Evolutionary conservation across 148 eudicot genomes (phyloP).

Genomic region (Spergularia marina): DNA sequence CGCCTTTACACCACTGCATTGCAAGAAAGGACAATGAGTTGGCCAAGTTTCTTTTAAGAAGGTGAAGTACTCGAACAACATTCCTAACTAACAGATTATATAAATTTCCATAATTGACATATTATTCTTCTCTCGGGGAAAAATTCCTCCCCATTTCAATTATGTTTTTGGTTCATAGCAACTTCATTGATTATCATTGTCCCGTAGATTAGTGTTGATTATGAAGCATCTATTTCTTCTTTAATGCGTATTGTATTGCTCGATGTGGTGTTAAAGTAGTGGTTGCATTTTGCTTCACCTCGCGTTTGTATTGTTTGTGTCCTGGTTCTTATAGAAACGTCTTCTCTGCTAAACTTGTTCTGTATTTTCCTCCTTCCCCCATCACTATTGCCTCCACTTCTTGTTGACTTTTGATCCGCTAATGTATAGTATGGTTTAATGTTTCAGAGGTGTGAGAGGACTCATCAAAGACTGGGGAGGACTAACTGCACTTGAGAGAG

Average conservation of each 20-base stretch:
- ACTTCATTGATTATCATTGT: too few relatives aligned
- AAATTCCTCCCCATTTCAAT: too few relatives aligned
- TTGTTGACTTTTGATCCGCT: not conserved
- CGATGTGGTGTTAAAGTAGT: not conserved
- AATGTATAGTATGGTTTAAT: not conserved
- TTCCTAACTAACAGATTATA: not conserved
- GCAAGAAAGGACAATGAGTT: conserved; percentile 54
- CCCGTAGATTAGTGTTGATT: too few relatives aligned
- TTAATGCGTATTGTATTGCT: too few relatives aligned
- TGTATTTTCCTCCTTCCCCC: not conserved
- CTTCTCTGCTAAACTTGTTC: not conserved
- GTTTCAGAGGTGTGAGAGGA: conserved; percentile 72
- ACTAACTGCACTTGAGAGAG: conserved; percentile 73
- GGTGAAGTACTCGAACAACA: conserved; percentile 36
- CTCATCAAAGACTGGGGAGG: conserved; percentile 88
- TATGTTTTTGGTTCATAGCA: too few relatives aligned
- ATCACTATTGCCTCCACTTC: not conserved
- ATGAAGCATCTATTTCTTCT: too few relatives aligned
- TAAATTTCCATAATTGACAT: too few relatives aligned
- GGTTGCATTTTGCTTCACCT: not conserved
- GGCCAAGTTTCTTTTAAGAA: conserved; percentile 88
- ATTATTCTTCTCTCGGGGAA: too few relatives aligned
- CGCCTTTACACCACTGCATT: conserved; percentile 93
- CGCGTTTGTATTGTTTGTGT: not conserved
- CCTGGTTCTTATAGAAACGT: not conserved